Conservation (phyloP, 2,329 filamentous ascomycete genomes). For the Ophiocordyceps unilateralis region DNA sequence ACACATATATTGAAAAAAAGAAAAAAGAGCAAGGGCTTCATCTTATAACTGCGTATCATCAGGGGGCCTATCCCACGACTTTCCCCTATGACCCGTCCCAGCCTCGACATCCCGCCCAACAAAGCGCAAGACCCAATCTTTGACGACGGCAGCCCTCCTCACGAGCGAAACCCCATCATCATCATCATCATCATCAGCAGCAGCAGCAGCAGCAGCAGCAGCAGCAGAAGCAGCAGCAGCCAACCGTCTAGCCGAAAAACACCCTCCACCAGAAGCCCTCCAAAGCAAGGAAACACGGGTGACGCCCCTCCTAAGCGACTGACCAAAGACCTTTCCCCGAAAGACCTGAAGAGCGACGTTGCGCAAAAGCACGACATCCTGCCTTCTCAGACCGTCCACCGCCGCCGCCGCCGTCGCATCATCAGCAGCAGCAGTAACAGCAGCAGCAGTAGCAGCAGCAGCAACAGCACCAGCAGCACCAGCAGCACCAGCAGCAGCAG, state of each 20-base stretch:
- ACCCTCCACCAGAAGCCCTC: conserved; percentile 31
- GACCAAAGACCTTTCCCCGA: conserved; percentile 62
- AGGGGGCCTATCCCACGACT: conserved; percentile 22
- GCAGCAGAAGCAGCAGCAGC: no score
- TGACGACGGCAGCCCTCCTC: conserved; percentile 48
- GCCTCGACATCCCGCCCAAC: conserved; percentile 26
- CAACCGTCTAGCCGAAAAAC: conserved; percentile 37
- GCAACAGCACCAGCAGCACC: no score
- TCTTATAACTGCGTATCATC: conserved; percentile 21
- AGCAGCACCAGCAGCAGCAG: no score
- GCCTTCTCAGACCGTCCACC: conserved; percentile 34
- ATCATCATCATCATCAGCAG: conserved; percentile 7
- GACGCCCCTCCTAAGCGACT: conserved; percentile 56
- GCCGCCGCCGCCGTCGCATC: conserved; percentile 16
- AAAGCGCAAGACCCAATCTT: conserved; percentile 60
- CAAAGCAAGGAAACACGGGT: conserved; percentile 53
- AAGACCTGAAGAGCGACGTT: conserved; percentile 69
- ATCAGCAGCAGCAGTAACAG: no score
- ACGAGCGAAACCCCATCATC: conserved; percentile 27
- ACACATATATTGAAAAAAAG: no score
- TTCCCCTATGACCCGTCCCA: conserved; percentile 2
- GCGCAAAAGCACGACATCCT: conserved; percentile 63
- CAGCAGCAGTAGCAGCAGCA: no score
- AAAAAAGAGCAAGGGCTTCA: no score
- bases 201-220: no score